Conservation (phyloP, 2,329 filamentous ascomycete genomes). For the Pseudogymnoascus sp. region DNA sequence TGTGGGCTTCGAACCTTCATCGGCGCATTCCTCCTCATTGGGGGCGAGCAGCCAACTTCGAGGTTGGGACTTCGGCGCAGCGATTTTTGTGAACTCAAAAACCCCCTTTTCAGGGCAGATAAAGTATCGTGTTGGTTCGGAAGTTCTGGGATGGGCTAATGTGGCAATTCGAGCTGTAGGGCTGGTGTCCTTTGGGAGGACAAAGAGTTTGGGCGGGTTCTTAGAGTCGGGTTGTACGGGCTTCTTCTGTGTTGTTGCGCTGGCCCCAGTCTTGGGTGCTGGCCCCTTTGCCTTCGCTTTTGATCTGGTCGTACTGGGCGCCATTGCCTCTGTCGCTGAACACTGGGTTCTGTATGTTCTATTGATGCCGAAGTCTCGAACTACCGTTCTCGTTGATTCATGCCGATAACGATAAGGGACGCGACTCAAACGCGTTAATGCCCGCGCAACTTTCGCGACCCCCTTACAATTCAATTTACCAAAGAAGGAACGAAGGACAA, state of each 20-base stretch:
- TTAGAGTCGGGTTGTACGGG: constrained; percentile 25
- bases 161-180: constrained; percentile 51
- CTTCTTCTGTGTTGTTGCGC: constrained; percentile 24
- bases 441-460: constrained; percentile 7
- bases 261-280: constrained; percentile 17
- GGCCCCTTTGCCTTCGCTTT: constrained; percentile 9
- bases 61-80: constrained; percentile 45
- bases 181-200: constrained; percentile 50
- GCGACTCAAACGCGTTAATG: not conserved
- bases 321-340: constrained; percentile 4
- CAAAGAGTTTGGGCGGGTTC: constrained; percentile 49
- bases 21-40: constrained; percentile 18
- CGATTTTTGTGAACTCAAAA: constrained; percentile 56
- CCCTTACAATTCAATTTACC: constrained; percentile 6
- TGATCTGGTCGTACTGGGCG: constrained; percentile 7
- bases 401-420: constrained; percentile 4
- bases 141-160: constrained; percentile 51
- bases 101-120: constrained; percentile 55
- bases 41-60: constrained; percentile 52
- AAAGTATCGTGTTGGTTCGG: constrained; percentile 50
- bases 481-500: constrained; percentile 3
- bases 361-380: constrained; percentile 8
- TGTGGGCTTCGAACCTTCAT: not conserved
- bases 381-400: not conserved
- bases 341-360: not conserved